These are phyloP conservation scores for Coemansia umbellata DNA, from an alignment of 192 early-diverging fungal species.

Conservation along the genomic window DNA sequence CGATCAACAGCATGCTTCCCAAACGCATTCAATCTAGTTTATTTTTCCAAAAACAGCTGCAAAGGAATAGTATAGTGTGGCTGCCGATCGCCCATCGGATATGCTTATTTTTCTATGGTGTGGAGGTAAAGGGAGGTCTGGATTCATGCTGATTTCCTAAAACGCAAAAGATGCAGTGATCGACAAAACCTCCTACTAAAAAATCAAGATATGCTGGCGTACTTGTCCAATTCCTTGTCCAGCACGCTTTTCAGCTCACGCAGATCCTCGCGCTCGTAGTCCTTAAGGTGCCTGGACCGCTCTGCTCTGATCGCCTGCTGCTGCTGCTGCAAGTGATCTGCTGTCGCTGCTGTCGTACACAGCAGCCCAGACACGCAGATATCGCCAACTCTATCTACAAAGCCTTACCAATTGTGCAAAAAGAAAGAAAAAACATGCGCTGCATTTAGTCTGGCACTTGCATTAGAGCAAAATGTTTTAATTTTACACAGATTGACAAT, in stretches of 20 bases:
- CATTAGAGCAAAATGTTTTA: no score
- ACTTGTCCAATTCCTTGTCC: conserved; percentile 35
- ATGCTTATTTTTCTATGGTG: no score
- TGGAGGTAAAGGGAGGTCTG: no score
- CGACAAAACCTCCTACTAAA: background rate
- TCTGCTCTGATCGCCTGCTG: conserved; percentile 14
- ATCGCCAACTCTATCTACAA: background rate
- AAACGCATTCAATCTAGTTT: no score
- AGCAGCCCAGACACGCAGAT: conserved; percentile 32
- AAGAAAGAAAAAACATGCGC: background rate
- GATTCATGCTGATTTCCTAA: background rate
- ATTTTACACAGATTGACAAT: no score
- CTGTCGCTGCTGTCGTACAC: conserved; percentile 19
- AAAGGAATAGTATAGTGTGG: no score
- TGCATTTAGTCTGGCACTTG: no score
- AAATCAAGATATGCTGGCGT: conserved; percentile 1
- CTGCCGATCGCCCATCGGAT: no score
- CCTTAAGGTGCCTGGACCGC: conserved; percentile 31
- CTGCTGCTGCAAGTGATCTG: conserved; percentile 23
- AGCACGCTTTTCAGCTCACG: conserved; percentile 21
- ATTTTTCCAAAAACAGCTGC: no score
- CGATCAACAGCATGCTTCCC: no score
- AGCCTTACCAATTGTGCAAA: background rate
- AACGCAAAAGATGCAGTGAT: background rate
- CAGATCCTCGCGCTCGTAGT: conserved; percentile 40